Percentiles rank a stretch among this genome's conserved stretches.
phyloP scores from a whole-genome alignment of 352 stramenopile species.

The Globisporangium lucens region DNA sequence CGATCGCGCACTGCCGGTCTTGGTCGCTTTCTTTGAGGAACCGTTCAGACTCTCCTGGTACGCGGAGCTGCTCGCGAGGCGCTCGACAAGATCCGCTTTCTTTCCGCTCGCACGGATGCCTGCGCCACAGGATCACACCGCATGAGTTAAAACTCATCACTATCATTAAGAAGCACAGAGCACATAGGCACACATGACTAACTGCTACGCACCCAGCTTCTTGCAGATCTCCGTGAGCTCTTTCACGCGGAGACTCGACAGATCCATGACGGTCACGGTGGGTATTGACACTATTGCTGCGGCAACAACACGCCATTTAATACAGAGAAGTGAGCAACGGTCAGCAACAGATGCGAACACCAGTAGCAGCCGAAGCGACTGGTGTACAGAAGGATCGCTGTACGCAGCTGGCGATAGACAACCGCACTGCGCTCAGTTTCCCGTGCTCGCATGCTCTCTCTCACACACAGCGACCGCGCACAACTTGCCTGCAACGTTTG shows the following conservation, averaged over 20 bases:
- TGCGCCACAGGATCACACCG: conserved; percentile 15
- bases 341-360: background rate
- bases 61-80: conserved; percentile 53
- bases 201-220: conserved; percentile 18
- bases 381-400: background rate
- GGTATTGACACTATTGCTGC: conserved; percentile 6
- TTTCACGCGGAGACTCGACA: conserved; percentile 67
- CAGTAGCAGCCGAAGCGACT: background rate
- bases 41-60: conserved; percentile 34
- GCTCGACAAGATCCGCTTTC: conserved; percentile 75
- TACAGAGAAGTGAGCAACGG: background rate
- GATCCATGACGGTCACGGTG: conserved; percentile 40
- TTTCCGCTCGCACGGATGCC: conserved; percentile 65
- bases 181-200: background rate
- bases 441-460: background rate
- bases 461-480: background rate
- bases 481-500: background rate
- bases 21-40: conserved; percentile 26
- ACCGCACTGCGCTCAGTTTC: background rate
- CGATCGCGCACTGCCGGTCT: conserved; percentile 6
- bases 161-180: background rate
- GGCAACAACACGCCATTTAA: background rate
- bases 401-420: background rate
- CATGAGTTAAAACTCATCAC: background rate
- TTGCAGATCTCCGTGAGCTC: conserved; percentile 84